Conservation (phyloP, 208 protist genomes). For the Angomonas deanei region DNA sequence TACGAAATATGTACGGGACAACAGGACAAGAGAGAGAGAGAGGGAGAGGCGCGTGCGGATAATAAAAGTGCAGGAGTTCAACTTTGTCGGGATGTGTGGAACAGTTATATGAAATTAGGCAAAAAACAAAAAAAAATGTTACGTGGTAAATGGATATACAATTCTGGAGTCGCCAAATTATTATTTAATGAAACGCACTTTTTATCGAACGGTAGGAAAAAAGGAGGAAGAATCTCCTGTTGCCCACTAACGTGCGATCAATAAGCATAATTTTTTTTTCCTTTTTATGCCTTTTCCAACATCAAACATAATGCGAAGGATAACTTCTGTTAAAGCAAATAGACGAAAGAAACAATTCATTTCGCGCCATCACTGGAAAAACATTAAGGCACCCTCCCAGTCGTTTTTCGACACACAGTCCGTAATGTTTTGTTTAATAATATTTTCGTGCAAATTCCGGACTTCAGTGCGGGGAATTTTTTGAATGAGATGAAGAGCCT, state of each 20-base stretch:
- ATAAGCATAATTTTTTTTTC: slow-evolving; percentile 10
- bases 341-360: not conserved
- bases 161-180: too few species aligned
- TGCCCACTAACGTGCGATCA: not conserved
- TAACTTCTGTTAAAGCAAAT: too few species aligned
- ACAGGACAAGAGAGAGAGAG: not conserved
- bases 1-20: not conserved
- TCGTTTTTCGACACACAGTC: not conserved
- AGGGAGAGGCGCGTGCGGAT: too few species aligned
- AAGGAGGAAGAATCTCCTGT: not conserved
- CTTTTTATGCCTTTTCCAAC: not conserved
- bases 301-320: not conserved
- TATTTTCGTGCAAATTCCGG: not conserved
- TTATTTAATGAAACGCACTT: too few species aligned
- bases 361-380: not conserved
- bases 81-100: too few species aligned
- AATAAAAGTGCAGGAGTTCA: too few species aligned
- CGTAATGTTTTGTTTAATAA: not conserved
- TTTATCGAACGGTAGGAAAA: slow-evolving; percentile 18
- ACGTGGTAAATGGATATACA: slow-evolving; percentile 9
- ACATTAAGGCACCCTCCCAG: not conserved
- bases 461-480: slow-evolving; percentile 5
- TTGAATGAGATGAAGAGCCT: slow-evolving; percentile 18
- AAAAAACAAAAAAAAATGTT: slow-evolving; percentile 17
- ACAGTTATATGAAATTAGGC: too few species aligned